Conservation (phyloP, 805 yeast genomes). For the Ascoidea asiatica region DNA sequence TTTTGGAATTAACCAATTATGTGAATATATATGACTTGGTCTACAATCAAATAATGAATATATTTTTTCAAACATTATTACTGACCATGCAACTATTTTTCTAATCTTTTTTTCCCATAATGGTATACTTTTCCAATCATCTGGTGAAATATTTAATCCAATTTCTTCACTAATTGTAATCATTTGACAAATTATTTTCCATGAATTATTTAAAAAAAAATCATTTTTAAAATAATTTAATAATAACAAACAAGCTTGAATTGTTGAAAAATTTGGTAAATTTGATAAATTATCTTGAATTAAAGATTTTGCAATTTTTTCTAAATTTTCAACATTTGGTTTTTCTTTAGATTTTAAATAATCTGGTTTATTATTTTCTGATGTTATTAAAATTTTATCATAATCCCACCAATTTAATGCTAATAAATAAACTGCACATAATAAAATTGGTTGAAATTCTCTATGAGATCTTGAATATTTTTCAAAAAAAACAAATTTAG, state of each 20-base stretch:
- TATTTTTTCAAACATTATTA: conserved; percentile 16
- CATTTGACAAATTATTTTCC: conserved; percentile 14
- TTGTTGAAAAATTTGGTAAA: conserved; percentile 19
- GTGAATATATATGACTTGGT: conserved; percentile 13
- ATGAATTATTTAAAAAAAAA: conserved; percentile 7
- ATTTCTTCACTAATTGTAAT: conserved; percentile 16
- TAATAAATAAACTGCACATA: conserved; percentile 16
- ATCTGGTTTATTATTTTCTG: conserved; percentile 9
- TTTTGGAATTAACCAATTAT: conserved; percentile 16
- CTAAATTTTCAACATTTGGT: conserved; percentile 15
- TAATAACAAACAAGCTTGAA: conserved; percentile 26
- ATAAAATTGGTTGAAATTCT: conserved; percentile 18
- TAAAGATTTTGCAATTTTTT: conserved; percentile 14
- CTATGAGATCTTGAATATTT: conserved; percentile 17
- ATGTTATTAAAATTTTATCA: conserved; percentile 1
- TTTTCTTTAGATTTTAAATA: conserved; percentile 3
- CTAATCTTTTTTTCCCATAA: conserved; percentile 17
- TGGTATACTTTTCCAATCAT: conserved; percentile 16
- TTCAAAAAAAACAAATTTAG: conserved; percentile 15
- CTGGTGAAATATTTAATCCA: conserved; percentile 15
- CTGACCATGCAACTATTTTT: conserved; percentile 15
- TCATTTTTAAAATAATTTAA: conserved; percentile 12
- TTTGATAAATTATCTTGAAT: conserved; percentile 16
- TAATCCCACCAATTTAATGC: conserved; percentile 16
- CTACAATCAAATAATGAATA: conserved; percentile 16